These are phyloP conservation scores for Euphrasia confusa DNA, from an alignment of 257 asterid genomes.

Conservation along the genomic window DNA sequence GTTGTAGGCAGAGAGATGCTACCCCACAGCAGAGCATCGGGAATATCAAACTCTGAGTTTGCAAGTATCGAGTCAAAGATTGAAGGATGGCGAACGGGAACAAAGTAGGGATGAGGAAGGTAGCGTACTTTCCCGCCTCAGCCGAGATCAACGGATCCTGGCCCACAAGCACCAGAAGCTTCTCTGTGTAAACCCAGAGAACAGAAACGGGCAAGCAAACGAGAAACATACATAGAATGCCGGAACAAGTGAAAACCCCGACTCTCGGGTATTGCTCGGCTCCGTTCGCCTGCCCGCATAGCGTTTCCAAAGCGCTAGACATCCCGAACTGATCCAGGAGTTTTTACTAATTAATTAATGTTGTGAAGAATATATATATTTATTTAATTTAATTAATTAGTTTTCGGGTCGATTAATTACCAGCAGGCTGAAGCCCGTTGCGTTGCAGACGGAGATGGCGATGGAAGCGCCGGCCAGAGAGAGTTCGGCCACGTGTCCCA, in stretches of 20 bases:
- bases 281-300: conserved; percentile 45
- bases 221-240: conserved; percentile 35
- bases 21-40: conserved; percentile 38
- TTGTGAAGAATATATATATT: no score
- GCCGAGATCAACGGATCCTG: conserved; percentile 40
- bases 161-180: conserved; percentile 30
- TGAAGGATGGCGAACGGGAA: conserved; percentile 42
- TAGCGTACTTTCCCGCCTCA: conserved; percentile 37
- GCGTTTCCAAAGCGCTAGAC: conserved; percentile 46
- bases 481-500: conserved; percentile 59
- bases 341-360: no score
- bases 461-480: conserved; percentile 50
- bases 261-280: conserved; percentile 32
- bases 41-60: conserved; percentile 37
- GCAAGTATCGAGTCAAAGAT: conserved; percentile 34
- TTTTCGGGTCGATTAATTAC: no score
- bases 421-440: conserved; percentile 57
- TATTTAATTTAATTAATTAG: no score
- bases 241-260: conserved; percentile 33
- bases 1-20: conserved; percentile 25
- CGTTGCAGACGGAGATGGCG: conserved; percentile 51
- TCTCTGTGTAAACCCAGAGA: conserved; percentile 35
- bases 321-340: conserved; percentile 32
- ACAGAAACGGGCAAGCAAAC: conserved; percentile 34
- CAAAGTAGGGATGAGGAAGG: conserved; percentile 32